Percentiles rank a stretch among this genome's conserved stretches.
These are phyloP conservation scores for Gloeostereum incarnatum DNA, from an alignment of 768 basidiomycete genomes.

Conservation along the genomic window DNA sequence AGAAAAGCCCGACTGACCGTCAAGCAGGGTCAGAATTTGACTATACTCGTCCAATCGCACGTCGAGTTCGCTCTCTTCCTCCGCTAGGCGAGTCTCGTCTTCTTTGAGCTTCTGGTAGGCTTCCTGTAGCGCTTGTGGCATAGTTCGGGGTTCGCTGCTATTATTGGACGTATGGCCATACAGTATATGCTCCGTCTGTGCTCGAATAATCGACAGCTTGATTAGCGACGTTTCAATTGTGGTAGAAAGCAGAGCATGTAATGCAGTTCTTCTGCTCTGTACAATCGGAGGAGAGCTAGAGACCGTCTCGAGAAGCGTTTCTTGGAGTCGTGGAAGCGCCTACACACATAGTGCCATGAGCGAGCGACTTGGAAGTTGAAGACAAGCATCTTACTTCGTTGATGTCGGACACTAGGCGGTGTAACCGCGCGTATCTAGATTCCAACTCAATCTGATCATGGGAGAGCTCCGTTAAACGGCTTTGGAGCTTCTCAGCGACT, in stretches of 20 bases:
- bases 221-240: conserved; percentile 36
- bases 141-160: conserved; percentile 11
- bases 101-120: conserved; percentile 21
- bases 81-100: conserved; percentile 24
- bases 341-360: too few relatives aligned
- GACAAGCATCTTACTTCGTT: too few relatives aligned
- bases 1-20: conserved; percentile 29
- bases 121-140: conserved; percentile 22
- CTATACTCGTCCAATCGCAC: conserved; percentile 31
- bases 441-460: too few relatives aligned
- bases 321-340: conserved; percentile 23
- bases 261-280: conserved; percentile 21
- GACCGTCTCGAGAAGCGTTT: conserved; percentile 17
- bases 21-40: conserved; percentile 27
- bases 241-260: conserved; percentile 30
- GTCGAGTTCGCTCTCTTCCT: conserved; percentile 27
- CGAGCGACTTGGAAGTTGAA: too few relatives aligned
- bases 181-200: conserved; percentile 24
- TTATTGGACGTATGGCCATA: conserved; percentile 24
- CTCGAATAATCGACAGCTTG: conserved; percentile 36
- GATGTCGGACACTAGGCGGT: too few relatives aligned
- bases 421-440: too few relatives aligned
- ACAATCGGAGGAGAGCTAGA: conserved; percentile 16
- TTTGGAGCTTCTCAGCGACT: too few relatives aligned
- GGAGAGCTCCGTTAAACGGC: too few relatives aligned